phyloP scores from a whole-genome alignment of 2,329 filamentous ascomycete species.

The Sarocladium brachiariae region DNA sequence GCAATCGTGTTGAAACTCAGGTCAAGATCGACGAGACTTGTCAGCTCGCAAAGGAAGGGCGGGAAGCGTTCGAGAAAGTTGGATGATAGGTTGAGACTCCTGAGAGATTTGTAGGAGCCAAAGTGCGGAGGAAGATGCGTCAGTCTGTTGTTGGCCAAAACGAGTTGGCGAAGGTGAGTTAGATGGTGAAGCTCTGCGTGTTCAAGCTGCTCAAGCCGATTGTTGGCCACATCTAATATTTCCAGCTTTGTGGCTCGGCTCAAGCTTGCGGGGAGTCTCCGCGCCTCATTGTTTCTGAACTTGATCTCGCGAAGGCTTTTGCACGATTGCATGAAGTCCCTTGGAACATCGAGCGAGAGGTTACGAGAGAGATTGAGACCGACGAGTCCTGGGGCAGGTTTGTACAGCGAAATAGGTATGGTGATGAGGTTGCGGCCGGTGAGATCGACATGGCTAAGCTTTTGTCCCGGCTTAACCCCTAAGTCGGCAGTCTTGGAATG shows the following conservation, averaged over 20 bases:
- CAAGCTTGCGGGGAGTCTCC: constrained; percentile 76
- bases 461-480: constrained; percentile 73
- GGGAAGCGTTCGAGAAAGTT: constrained; percentile 86
- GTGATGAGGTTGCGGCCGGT: constrained; percentile 85
- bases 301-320: constrained; percentile 90
- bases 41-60: constrained; percentile 73
- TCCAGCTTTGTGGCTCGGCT: constrained; percentile 75
- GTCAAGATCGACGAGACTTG: constrained; percentile 83
- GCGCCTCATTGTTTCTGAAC: constrained; percentile 89
- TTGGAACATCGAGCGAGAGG: constrained; percentile 82
- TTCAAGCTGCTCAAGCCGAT: constrained; percentile 79
- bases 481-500: constrained; percentile 65
- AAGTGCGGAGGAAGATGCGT: constrained; percentile 76
- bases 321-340: constrained; percentile 94
- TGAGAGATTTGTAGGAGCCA: constrained; percentile 67
- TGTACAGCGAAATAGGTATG: constrained; percentile 90
- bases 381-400: constrained; percentile 85
- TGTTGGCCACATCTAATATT: constrained; percentile 91
- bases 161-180: constrained; percentile 75
- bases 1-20: constrained; percentile 93
- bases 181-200: constrained; percentile 74
- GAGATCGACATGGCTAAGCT: constrained; percentile 90
- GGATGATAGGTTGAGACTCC: constrained; percentile 86
- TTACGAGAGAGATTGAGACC: constrained; percentile 92
- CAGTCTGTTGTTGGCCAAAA: constrained; percentile 87